Conservation (phyloP, 768 basidiomycete species). For the Leccinum longicurvipes region DNA sequence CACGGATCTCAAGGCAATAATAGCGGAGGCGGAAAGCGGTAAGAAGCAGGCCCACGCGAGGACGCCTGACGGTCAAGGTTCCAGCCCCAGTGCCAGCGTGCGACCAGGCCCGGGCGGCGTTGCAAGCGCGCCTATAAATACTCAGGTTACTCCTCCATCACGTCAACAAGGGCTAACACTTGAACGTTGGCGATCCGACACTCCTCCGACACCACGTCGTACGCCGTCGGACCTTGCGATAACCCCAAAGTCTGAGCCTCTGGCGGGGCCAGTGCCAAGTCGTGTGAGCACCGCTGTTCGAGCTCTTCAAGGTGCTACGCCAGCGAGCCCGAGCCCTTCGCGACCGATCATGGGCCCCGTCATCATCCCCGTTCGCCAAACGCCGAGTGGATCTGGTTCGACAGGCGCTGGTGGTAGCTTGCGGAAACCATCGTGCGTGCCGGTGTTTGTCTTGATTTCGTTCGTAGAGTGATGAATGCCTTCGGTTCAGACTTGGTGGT, state of each 20-base stretch:
- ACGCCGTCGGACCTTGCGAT: slow-evolving; percentile 8
- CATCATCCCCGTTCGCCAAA: slow-evolving; percentile 57
- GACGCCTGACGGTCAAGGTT: background rate
- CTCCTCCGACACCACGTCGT: slow-evolving; percentile 7
- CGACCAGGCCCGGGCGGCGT: background rate
- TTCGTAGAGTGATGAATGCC: background rate
- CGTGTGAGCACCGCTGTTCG: slow-evolving; percentile 7
- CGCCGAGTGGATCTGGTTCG: slow-evolving; percentile 25
- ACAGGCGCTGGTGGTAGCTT: slow-evolving; percentile 19
- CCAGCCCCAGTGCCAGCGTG: background rate
- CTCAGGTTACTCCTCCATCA: background rate
- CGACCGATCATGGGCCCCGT: slow-evolving; percentile 53
- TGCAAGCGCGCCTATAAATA: background rate
- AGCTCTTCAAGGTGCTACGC: slow-evolving; percentile 20
- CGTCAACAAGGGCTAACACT: background rate
- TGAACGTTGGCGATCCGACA: slow-evolving; percentile 7
- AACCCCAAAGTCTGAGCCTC: slow-evolving; percentile 1
- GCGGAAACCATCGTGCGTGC: slow-evolving; percentile 50
- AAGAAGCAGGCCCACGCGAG: slow-evolving; percentile 12
- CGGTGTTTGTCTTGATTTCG: background rate
- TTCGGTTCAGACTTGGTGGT: slow-evolving; percentile 27
- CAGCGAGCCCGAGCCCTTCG: slow-evolving; percentile 23
- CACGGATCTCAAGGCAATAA: slow-evolving; percentile 80
- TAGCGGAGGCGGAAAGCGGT: slow-evolving; percentile 67
- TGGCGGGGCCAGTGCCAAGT: background rate